A percentile compares a stretch with the other conserved stretches of the same genome.
Evolutionary conservation across 1,284 basidiomycete species (phyloP).

Genomic region (Rhodotorula sp.): DNA sequence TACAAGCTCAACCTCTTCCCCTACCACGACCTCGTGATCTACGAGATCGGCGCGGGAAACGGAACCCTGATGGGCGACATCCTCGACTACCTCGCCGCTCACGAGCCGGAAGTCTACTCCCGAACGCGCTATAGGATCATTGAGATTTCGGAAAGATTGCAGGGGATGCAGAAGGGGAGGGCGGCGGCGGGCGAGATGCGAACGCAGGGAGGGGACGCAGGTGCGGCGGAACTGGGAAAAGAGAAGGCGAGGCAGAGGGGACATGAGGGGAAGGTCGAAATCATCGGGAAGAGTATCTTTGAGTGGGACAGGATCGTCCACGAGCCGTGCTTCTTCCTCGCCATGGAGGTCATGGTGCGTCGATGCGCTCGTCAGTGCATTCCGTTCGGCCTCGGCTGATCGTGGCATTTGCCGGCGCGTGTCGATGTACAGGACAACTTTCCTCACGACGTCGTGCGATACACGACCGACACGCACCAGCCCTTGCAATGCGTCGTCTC

Average conservation of each 20-base stretch:
- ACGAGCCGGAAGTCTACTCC: constrained; percentile 87
- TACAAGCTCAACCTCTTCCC: constrained; percentile 58
- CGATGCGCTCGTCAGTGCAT: neutral
- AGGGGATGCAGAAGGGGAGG: constrained; percentile 61
- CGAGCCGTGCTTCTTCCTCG: constrained; percentile 87
- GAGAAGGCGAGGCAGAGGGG: constrained; percentile 57
- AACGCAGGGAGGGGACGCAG: constrained; percentile 18
- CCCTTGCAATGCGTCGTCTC: constrained; percentile 83
- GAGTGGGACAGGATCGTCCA: constrained; percentile 74
- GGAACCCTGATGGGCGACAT: constrained; percentile 89
- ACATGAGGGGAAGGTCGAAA: constrained; percentile 63
- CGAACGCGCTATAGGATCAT: constrained; percentile 87
- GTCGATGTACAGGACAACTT: constrained; percentile 76
- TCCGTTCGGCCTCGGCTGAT: neutral
- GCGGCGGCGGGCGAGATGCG: constrained; percentile 24
- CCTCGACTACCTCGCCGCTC: constrained; percentile 70
- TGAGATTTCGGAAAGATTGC: constrained; percentile 82
- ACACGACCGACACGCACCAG: constrained; percentile 66
- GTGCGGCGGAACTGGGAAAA: constrained; percentile 25
- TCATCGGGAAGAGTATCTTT: constrained; percentile 81
- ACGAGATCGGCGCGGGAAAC: constrained; percentile 97
- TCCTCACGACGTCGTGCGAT: constrained; percentile 91
- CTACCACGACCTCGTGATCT: constrained; percentile 90
- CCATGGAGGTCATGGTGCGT: constrained; percentile 89
- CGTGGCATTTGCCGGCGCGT: neutral